Base-by-base conservation (phyloP, 2,329 filamentous ascomycete genomes). In the Talaromyces sp. region DNA sequence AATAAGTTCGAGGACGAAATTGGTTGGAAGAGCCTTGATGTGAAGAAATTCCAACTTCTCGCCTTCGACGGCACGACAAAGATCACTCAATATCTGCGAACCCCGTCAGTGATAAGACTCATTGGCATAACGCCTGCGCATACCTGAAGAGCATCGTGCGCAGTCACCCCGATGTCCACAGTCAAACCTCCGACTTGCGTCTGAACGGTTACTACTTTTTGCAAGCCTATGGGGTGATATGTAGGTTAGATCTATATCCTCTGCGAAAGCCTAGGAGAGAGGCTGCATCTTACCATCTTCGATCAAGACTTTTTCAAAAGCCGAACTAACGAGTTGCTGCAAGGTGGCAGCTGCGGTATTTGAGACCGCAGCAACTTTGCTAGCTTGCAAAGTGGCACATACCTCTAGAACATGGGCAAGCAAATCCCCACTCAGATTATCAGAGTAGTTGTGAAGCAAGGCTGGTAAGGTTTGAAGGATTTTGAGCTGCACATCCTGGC, bases 301-400 rank as follows among this genome's bases (percentile, higher is more conserved):
- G 6, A 82, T 81, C 0, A 89, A 86, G 1, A 97, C 92, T 75
- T 96, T 95, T 75, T 98, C 95, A 77, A 97, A 98, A 0, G 97
- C 90, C 0, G 91, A 90, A 37, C 95, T 92, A 8, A 98, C 89
- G 15, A 99, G 85, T 77, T 98, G 95, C 78, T 97, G 94, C 62
- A 99, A 82, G 2, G 95, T 98, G n/a, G 95, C 95, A 31, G 94
- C 92, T 10, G 95, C 95, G 1, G 96, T 98, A 71, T 96, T 96
- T 74, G 94, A 96, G 70, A 99, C 93, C 61, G 96, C 93, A 31
- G 89, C 88, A 80, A 93, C 96, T 79, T 97, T 98, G 77, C 91
- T 95, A 64, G 88, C 90, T 78, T 98, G 93, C 58, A 99, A 80
- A 60, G 92, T 90, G 67, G 95, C 95, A 79, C 95, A 98, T 74